Percentiles rank a stretch among this genome's conserved stretches.
phyloP scores from a whole-genome alignment of 2,329 filamentous ascomycete genomes.

The Metarhizium album region DNA sequence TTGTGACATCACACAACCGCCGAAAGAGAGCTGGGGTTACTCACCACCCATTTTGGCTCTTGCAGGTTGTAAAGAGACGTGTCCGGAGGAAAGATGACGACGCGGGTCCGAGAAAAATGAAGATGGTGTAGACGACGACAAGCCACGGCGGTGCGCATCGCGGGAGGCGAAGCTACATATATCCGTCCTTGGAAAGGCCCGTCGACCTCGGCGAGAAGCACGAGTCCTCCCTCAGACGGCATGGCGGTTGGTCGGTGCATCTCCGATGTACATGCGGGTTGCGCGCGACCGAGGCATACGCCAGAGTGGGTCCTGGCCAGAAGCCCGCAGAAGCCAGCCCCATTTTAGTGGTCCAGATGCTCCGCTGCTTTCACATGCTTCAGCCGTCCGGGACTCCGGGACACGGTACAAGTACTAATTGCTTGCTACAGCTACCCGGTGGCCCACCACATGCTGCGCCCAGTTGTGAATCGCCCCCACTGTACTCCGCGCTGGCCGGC shows the following conservation, averaged over 20 bases:
- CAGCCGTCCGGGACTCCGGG: no score
- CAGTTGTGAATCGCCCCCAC: no score
- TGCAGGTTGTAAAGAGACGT: neutral
- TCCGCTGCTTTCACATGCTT: constrained; percentile 20
- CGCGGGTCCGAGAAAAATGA: neutral
- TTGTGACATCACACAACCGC: neutral
- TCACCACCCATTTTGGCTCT: constrained; percentile 26
- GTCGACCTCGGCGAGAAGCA: constrained; percentile 6
- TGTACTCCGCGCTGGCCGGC: no score
- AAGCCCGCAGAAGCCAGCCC: neutral
- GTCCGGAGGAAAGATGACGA: neutral
- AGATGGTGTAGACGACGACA: neutral
- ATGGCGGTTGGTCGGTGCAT: neutral
- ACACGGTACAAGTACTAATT: no score
- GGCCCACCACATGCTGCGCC: no score
- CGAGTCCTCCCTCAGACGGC: neutral
- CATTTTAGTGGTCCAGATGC: constrained; percentile 12
- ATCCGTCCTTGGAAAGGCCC: neutral
- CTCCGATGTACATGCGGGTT: constrained; percentile 5
- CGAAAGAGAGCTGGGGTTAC: constrained; percentile 8
- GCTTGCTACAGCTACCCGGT: no score
- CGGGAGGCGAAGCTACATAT: constrained; percentile 6
- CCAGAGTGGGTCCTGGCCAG: constrained; percentile 3
- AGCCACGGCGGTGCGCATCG: neutral
- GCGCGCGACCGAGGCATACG: constrained; percentile 7